Percentiles rank a stretch among this genome's conserved stretches.
Conservation (phyloP, 73 alveolate genomes). For the Uronychia binucleata region DNA sequence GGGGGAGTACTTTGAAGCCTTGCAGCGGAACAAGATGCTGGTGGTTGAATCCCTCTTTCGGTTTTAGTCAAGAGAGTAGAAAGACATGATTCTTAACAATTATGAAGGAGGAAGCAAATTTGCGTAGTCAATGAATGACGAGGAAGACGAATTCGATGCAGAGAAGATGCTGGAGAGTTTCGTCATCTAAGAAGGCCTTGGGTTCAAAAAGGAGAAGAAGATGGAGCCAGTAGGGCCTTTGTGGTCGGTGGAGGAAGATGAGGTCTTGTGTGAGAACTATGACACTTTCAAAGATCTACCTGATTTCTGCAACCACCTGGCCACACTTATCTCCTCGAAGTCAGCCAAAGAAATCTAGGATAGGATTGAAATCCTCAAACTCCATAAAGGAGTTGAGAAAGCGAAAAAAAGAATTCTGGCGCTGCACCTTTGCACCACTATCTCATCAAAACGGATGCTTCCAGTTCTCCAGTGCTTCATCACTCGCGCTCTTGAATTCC, state of each 20-base stretch:
- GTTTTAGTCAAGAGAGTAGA: constrained; percentile 53
- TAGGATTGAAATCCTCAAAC: constrained; percentile 63
- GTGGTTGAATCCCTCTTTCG: constrained; percentile 72
- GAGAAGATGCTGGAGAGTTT: constrained; percentile 5
- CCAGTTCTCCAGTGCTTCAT: constrained; percentile 8
- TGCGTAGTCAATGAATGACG: not conserved
- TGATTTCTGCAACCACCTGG: constrained; percentile 48
- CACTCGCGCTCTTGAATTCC: constrained; percentile 8
- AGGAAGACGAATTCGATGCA: constrained; percentile 19
- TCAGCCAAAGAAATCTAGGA: constrained; percentile 59
- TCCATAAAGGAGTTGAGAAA: constrained; percentile 50
- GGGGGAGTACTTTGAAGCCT: constrained; percentile 53
- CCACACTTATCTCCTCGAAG: constrained; percentile 57
- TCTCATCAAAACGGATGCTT: not conserved
- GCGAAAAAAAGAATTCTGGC: constrained; percentile 37
- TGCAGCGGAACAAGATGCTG: constrained; percentile 60
- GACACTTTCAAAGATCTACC: constrained; percentile 64
- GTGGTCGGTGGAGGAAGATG: constrained; percentile 81
- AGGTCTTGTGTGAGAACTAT: constrained; percentile 64
- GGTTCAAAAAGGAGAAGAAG: not conserved
- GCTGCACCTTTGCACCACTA: constrained; percentile 8
- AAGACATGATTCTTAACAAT: constrained; percentile 63
- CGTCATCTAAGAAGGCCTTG: not conserved
- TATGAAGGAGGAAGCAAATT: constrained; percentile 34
- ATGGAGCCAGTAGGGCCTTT: not conserved